A percentile compares a stretch with the other conserved stretches of the same genome.
Conservation (phyloP, 2,329 filamentous ascomycete genomes). For the Tetracladium maxilliforme region DNA sequence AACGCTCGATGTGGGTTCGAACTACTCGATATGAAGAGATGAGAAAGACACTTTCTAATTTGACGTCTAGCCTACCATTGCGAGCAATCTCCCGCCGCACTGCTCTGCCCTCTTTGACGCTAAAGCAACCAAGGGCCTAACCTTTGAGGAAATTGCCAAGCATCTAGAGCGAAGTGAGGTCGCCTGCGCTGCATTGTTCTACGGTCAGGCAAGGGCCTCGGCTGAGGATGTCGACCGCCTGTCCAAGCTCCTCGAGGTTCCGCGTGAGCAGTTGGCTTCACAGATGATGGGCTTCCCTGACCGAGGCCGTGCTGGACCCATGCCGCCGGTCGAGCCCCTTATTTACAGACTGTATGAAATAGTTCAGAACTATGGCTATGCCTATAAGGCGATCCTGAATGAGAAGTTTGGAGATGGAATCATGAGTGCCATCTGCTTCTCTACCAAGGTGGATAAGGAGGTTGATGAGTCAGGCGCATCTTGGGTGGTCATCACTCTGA, state of each 20-base stretch:
- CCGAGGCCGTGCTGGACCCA: slow-evolving; percentile 62
- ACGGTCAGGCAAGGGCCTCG: slow-evolving; percentile 67
- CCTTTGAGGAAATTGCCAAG: slow-evolving; percentile 61
- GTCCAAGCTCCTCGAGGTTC: slow-evolving; percentile 46
- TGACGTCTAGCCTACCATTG: slow-evolving; percentile 39
- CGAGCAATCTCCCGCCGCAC: slow-evolving; percentile 51
- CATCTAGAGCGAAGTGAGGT: slow-evolving; percentile 72
- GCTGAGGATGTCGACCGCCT: slow-evolving; percentile 55
- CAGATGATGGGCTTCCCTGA: slow-evolving; percentile 66
- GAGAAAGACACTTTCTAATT: not conserved
- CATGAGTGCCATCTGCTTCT: slow-evolving; percentile 91
- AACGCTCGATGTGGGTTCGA: not conserved
- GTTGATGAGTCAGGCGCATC: slow-evolving; percentile 65
- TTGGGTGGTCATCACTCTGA: slow-evolving; percentile 75
- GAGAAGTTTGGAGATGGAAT: slow-evolving; percentile 93
- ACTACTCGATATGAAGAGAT: too few relatives aligned
- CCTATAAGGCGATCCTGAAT: slow-evolving; percentile 88
- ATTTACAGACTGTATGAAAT: slow-evolving; percentile 91
- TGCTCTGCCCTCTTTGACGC: slow-evolving; percentile 59
- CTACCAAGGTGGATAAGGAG: slow-evolving; percentile 88
- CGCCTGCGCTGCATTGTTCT: slow-evolving; percentile 81
- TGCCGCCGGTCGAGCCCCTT: slow-evolving; percentile 73
- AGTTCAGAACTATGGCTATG: slow-evolving; percentile 92
- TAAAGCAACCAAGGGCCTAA: slow-evolving; percentile 58
- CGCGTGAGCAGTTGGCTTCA: slow-evolving; percentile 36